Evolutionary conservation across 2,329 filamentous ascomycete genomes (phyloP), one percentile per base, ranked within the genome.

Genomic region (Monilinia aucupariae): DNA sequence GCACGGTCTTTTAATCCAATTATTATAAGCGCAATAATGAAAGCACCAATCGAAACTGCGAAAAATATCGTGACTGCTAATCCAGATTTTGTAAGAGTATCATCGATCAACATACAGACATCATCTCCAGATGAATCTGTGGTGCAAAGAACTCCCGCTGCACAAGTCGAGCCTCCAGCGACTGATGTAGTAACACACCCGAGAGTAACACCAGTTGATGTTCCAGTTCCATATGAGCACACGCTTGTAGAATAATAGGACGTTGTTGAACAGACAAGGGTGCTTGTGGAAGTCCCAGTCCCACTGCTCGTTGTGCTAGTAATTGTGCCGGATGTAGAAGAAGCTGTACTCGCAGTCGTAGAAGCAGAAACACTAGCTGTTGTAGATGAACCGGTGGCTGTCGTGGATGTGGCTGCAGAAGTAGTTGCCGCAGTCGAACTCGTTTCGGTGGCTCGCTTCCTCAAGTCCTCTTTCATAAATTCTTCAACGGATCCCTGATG

Each of bases 381-480:
- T 34, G 59, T 30, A 41, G 55, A 47, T 48, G 39, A 48, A 54
- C 17, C 48, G 3, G 58, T 37, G 13, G 51, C 25, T 10, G 60
- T 62, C n/a, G 60, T 50, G 20, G 32, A 39, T 17, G 60, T 56
- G n/a, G 50, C 34, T 12, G 50, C 50, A n/a, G 52, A 45, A 37
- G 22, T 37, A 15, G 43, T 59, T 32, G 60, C 37, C 25, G 30
- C 7, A n/a, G 43, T 48, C 32, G 43, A 59, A 39, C 45, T 59
- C 15, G 52, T 22, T 30, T 62, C 61, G 8, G 61, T 48, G n/a
- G 50, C 62, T 50, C 64, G 64, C 47, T 61, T 68, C 50, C 58
- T 67, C 39, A 71, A 63, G n/a, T 71, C 69, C 25, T 58, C 63
- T 48, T 59, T 51, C 27, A 25, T 56, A 25, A 53, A 37, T 8